Base-by-base conservation (phyloP, 371 early-diverging fungal genomes). In the Umbelopsis sp. region DNA sequence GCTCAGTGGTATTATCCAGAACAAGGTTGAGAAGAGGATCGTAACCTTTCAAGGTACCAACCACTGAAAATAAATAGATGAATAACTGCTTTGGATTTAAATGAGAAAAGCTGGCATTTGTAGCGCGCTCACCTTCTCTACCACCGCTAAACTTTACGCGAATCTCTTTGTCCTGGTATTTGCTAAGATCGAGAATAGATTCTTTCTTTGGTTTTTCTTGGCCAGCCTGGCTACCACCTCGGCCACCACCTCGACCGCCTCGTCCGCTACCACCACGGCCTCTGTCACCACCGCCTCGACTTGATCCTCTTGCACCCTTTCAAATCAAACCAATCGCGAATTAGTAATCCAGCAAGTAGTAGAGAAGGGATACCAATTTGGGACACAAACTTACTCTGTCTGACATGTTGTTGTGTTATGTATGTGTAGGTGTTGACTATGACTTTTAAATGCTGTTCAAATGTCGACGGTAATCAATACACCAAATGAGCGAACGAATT, bases 21-120 rank as follows among this genome's bases (percentile, higher is more conserved):
- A 98, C 97, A 63, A 98, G 82, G 78, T 97, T 98, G 70, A 93
- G 78, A 63, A 98, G 86, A 35, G 90, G 96, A 78, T 98, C 98
- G 68, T 87, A 94, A 14, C 97, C 98, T 84, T 95, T 96, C 68
- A 98, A 86, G 12, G 86, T 84, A 65, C 98, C 97, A 29, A 89
- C 86, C 46, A 97, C 98, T 96, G 76, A 8, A 62, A 18, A 45
- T 41, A 50, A 14, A 38, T 44, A 32, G 32, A 3, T 65, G 38
- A 7, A 41, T 12, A 1, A 41, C n/a, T 41, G 25, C 32, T 38
- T 51, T 11, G 44, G 1, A 63, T 2, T n/a, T 38, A 2, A 44
- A n/a, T 25, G 46, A 1, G 8, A 35, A 14, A 2, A 53, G 50
- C 50, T 44, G 29, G 1, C 29, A 29, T 10, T 53, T 0, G 63